Evolutionary conservation across 208 protist genomes (phyloP).

Genomic region (Leishmania gerbilli): DNA sequence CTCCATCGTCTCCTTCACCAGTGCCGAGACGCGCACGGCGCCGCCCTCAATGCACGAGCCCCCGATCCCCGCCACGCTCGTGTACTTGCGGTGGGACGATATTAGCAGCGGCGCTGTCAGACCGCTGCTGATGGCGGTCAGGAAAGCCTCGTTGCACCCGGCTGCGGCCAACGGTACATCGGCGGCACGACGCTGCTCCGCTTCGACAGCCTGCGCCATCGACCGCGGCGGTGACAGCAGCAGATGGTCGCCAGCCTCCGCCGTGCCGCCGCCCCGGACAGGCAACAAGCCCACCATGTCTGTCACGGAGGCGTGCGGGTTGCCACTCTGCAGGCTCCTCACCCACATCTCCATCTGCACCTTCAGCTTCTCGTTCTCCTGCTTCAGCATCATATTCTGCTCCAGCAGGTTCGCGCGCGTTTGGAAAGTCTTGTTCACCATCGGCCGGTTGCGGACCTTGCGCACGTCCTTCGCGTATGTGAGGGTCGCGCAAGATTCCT

Average conservation of each 20-base stretch:
- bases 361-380: slow-evolving; percentile 66
- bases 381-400: slow-evolving; percentile 59
- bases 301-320: slow-evolving; percentile 1
- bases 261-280: not conserved
- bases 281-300: not conserved
- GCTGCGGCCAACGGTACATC: not conserved
- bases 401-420: slow-evolving; percentile 86
- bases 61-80: slow-evolving; percentile 58
- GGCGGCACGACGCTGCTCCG: slow-evolving; percentile 9
- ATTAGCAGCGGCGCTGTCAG: slow-evolving; percentile 56
- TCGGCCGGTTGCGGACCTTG: slow-evolving; percentile 86
- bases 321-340: slow-evolving; percentile 17
- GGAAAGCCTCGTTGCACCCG: slow-evolving; percentile 33
- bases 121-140: slow-evolving; percentile 27
- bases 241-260: not conserved
- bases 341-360: slow-evolving; percentile 62
- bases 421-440: slow-evolving; percentile 90
- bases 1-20: slow-evolving; percentile 35
- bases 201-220: slow-evolving; percentile 4
- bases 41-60: slow-evolving; percentile 60
- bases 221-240: not conserved
- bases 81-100: slow-evolving; percentile 55
- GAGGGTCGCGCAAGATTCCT: slow-evolving; percentile 76
- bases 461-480: slow-evolving; percentile 71
- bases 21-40: slow-evolving; percentile 49